Evolutionary conservation across 164 flowering plant genomes (phyloP), one percentile per base, ranked within the genome.

Genomic region (Piper longum): DNA sequence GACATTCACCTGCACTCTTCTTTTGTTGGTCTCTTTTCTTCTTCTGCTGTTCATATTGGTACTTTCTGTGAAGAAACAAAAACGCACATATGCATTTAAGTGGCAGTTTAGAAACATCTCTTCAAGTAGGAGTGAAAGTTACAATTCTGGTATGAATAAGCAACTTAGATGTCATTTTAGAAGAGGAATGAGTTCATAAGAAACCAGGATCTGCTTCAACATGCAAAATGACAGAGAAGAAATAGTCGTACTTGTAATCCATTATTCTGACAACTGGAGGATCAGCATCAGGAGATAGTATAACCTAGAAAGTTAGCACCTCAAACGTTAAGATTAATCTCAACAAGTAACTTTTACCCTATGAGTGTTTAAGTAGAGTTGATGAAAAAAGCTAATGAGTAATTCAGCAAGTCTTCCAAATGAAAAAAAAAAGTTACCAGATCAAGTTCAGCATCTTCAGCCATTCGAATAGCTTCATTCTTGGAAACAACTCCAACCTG

Each of bases 181-280:
- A 57, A 8, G 60, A 57, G 36, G 36, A 56, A 56, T 17, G 17
- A 56, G 16, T 5, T 41, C 52, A 48, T 48, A 48, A 48, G 3
- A 5, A 48, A 9, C 52, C 8, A 48, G 9, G 11, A 9, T 9
- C 17, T 16, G 19, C 39, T 56, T 56, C 5, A 12, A 17, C 7
- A 2, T 6, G 39, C 17, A 17, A 26, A 56, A 56, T 9, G 16
- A 56, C 17, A 66, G 12, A 66, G 54, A 55, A 58, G 18, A 26
- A 48, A 2, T 48, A 51, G 26, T 68, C 84, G 67, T 86, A 89
- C 98, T 75, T 83, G 81, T 84, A 91, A 79, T 89, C 86, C 96
- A 91, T 86, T 70, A 91, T 84, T 80, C 71, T 82, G 71, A 89
- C 77, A 65, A 91, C 98, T 7, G 98, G 98, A 67, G 98, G 98